Base-by-base conservation (phyloP, 257 asterid genomes). In the Fraxinus americana region DNA sequence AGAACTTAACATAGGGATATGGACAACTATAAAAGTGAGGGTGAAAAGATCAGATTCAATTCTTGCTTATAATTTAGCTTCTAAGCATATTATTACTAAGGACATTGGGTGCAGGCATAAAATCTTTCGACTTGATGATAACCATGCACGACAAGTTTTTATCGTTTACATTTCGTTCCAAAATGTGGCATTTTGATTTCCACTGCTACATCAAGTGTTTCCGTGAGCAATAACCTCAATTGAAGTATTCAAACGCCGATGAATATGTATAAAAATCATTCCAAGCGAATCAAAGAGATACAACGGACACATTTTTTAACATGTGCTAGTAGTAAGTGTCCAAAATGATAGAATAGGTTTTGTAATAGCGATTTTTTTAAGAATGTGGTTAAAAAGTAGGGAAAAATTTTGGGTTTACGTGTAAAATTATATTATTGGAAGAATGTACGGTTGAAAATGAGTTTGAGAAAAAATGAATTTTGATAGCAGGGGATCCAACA, bases 121-220 rank as follows among this genome's bases (percentile, higher is more conserved):
- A 35, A 69, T 25, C 50, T 23, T 43, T 69, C 36, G 8, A 70
- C 45, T 52, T 9, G 45, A 77, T 70, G 38, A 77, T 52, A 54
- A 54, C 7, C 23, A 19, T 6, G 7, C 65, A 54, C 0, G 65
- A 54, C 59, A 66, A 39, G 34, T 29, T 41, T 65, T 29, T 54
- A 16, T 6, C 7, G 25, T 19, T 54, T 54, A 19, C 25, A 4
- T 52, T 7, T 52, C 63, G 19, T 19, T 54, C 65, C n/a, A 54
- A 54, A 19, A 54, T 7, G 25, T 54, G 25, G 27, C 2, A 54
- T 16, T 16, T 16, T 16, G 2, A 54, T 54, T 54, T 54, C 65
- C 65, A 0, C 65, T 54, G 27, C 5, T 54, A 54, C 23, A 7
- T 52, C 2, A 54, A 54, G 65, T 54, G 65, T 54, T 54, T 54